phyloP scores from a whole-genome alignment of 371 early-diverging fungal genomes.

The Apophysomyces trapeziformis region DNA sequence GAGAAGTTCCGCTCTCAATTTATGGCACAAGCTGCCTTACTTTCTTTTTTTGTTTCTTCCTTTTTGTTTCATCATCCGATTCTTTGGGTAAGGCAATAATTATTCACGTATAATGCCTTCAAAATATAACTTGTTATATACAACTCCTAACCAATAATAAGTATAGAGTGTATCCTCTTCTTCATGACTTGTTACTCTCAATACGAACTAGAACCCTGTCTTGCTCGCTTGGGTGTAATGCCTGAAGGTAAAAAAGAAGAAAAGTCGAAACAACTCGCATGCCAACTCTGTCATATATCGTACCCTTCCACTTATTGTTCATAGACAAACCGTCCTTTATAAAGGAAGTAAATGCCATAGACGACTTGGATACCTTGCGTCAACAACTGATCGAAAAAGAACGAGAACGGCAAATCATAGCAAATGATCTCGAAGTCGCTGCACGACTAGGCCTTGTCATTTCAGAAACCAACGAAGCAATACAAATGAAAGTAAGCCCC shows the following conservation, averaged over 20 bases:
- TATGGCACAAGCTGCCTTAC: not conserved
- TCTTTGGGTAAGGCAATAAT: constrained; percentile 6
- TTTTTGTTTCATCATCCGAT: constrained; percentile 4
- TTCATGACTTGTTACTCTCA: constrained; percentile 23
- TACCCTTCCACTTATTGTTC: not conserved
- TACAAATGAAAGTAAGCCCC: constrained; percentile 55
- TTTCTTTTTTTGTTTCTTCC: constrained; percentile 6
- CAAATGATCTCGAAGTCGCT: constrained; percentile 68
- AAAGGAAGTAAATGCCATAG: constrained; percentile 50
- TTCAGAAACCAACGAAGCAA: constrained; percentile 66
- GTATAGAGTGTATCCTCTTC: not conserved
- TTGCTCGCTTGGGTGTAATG: constrained; percentile 51
- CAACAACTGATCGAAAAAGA: constrained; percentile 65
- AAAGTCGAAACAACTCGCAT: not conserved
- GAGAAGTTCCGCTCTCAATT: constrained; percentile 3
- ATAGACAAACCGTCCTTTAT: constrained; percentile 53
- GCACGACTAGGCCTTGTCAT: constrained; percentile 69
- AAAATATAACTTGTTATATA: not conserved
- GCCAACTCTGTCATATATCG: not conserved
- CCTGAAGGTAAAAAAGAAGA: constrained; percentile 44
- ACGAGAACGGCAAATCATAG: constrained; percentile 63
- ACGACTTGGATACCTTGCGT: constrained; percentile 54
- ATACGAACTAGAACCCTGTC: constrained; percentile 50
- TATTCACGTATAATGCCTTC: too few relatives aligned
- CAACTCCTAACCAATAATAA: not conserved